A percentile compares a stretch with the other conserved stretches of the same genome.
phyloP scores from a whole-genome alignment of 2,329 filamentous ascomycete species.

The Colletotrichum camelliae region DNA sequence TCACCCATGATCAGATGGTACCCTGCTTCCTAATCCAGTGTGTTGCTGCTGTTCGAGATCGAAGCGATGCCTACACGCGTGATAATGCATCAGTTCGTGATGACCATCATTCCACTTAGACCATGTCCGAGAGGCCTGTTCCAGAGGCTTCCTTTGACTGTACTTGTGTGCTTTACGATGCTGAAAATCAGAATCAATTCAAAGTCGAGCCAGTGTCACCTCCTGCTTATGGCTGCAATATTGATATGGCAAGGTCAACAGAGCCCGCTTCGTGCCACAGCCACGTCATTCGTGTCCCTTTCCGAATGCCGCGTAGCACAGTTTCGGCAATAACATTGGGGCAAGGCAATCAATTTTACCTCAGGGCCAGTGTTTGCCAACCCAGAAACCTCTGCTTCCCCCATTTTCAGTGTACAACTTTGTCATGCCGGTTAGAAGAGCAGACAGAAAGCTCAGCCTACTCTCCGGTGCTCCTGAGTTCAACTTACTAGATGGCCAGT shows the following conservation, averaged over 20 bases:
- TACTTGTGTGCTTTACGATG: neutral
- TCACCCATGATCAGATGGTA: neutral
- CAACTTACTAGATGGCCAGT: neutral
- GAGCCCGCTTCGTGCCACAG: neutral
- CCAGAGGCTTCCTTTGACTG: neutral
- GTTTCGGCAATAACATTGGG: neutral
- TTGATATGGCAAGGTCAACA: neutral
- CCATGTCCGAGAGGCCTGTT: neutral
- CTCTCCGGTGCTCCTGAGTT: neutral
- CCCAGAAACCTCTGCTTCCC: too few species aligned
- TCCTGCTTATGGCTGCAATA: neutral
- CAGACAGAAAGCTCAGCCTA: neutral
- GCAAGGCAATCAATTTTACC: neutral
- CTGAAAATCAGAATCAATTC: neutral
- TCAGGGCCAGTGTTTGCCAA: neutral
- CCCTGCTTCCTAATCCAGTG: fast-evolving
- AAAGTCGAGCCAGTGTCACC: neutral
- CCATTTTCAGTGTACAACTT: too few species aligned
- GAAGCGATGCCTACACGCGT: fast-evolving
- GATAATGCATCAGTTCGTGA: neutral
- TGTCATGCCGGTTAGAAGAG: too few species aligned
- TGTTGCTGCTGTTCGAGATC: fast-evolving
- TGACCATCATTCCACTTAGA: neutral
- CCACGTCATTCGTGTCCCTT: neutral
- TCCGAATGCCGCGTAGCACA: neutral